Conservation (phyloP, 1,139 yeast genomes). For the Saccharomyces hybrid region DNA sequence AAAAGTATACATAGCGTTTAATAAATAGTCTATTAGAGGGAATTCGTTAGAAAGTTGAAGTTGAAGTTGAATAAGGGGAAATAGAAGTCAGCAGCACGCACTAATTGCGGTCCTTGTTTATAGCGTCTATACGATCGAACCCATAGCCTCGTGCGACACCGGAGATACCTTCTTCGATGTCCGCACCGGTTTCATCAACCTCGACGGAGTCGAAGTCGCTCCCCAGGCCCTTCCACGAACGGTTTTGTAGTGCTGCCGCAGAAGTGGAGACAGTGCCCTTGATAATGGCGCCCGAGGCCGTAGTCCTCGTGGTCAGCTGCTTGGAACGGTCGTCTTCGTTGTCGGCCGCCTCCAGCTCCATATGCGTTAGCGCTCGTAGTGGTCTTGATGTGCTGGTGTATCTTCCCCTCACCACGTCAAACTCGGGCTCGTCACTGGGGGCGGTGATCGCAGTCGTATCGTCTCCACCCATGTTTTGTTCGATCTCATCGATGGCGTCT, state of each 20-base stretch:
- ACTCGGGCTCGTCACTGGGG: slow-evolving; percentile 59
- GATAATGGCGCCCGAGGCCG: slow-evolving; percentile 44
- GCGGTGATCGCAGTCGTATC: slow-evolving; percentile 18
- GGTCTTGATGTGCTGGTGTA: slow-evolving; percentile 66
- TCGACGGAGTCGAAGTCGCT: slow-evolving; percentile 57
- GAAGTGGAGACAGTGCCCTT: slow-evolving; percentile 84
- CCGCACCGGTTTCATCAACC: slow-evolving; percentile 53
- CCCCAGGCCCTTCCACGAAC: slow-evolving; percentile 88
- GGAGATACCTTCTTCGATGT: slow-evolving; percentile 68
- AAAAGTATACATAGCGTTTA: neutral
- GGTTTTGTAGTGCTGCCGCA: slow-evolving; percentile 61
- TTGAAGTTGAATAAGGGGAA: neutral
- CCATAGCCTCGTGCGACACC: slow-evolving; percentile 86
- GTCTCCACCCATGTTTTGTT: slow-evolving; percentile 25
- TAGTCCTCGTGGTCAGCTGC: slow-evolving; percentile 45
- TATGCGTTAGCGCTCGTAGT: slow-evolving; percentile 55
- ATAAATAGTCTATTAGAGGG: neutral
- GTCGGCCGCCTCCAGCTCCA: slow-evolving; percentile 41
- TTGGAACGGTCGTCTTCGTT: slow-evolving; percentile 26
- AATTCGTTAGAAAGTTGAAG: neutral
- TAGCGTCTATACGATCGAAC: slow-evolving; percentile 20
- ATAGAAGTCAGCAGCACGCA: too few relatives aligned
- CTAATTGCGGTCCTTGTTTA: neutral
- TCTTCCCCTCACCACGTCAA: slow-evolving; percentile 82
- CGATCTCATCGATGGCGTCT: slow-evolving; percentile 30